Conservation (phyloP, 371 early-diverging fungal species). For the Encephalitozoon romaleae region DNA sequence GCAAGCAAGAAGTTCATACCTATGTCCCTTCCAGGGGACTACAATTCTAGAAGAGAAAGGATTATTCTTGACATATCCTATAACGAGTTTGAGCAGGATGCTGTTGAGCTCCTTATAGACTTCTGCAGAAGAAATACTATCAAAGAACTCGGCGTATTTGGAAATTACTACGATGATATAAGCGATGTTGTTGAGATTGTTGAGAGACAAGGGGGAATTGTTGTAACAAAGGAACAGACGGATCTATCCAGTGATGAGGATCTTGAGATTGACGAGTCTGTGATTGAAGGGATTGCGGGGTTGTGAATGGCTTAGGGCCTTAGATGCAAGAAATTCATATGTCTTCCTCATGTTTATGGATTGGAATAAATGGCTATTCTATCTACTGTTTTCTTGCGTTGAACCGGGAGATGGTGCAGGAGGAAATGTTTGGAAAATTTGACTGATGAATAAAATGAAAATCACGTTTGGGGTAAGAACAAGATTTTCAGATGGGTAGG, state of each 20-base stretch:
- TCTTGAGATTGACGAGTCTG: slow-evolving; percentile 5
- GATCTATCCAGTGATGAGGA: not conserved
- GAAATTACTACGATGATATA: slow-evolving; percentile 55
- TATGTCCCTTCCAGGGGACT: slow-evolving; percentile 35
- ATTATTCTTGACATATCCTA: slow-evolving; percentile 57
- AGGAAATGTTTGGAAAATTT: not conserved
- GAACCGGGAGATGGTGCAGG: not conserved
- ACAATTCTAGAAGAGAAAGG: not conserved
- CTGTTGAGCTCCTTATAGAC: slow-evolving; percentile 28
- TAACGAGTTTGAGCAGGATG: slow-evolving; percentile 56
- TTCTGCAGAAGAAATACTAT: slow-evolving; percentile 32
- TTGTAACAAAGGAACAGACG: not conserved
- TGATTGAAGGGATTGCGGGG: not conserved
- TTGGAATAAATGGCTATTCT: not conserved
- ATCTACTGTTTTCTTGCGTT: not conserved
- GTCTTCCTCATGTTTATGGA: not conserved
- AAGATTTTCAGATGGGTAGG: not conserved
- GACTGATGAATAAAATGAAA: slow-evolving; percentile 6
- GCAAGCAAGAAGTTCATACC: slow-evolving; percentile 10
- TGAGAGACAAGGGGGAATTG: slow-evolving; percentile 16
- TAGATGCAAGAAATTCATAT: not conserved
- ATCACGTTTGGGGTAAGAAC: not conserved
- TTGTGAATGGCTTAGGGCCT: not conserved
- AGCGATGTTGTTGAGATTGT: not conserved
- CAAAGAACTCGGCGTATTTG: slow-evolving; percentile 47